Conservation (phyloP, 305 asterid species). For the Solanum chacoense region DNA sequence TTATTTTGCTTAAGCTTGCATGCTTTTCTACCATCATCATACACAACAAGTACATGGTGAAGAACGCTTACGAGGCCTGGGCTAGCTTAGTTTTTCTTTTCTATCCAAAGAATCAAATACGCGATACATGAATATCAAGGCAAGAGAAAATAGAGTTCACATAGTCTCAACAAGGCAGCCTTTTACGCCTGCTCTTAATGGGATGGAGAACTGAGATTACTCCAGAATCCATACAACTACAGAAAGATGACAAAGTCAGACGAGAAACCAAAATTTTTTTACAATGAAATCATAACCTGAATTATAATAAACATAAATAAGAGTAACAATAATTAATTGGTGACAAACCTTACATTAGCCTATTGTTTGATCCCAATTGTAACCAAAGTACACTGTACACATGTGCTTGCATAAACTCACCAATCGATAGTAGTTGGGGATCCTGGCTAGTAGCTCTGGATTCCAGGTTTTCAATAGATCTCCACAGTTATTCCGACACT, state of each 20-base stretch:
- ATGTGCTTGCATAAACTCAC: slow-evolving; percentile 1
- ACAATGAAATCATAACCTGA: neutral
- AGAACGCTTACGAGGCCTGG: neutral
- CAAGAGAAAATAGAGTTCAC: neutral
- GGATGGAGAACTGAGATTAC: neutral
- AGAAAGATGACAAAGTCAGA: neutral
- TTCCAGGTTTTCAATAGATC: neutral
- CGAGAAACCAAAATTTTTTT: neutral
- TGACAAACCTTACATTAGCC: slow-evolving; percentile 9
- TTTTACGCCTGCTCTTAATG: neutral
- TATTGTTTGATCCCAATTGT: slow-evolving; percentile 7
- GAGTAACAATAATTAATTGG: slow-evolving; percentile 5
- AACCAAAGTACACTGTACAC: slow-evolving; percentile 11
- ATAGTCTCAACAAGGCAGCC: neutral
- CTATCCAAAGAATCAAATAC: neutral
- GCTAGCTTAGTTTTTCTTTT: neutral
- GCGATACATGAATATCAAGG: neutral
- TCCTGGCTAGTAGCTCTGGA: neutral
- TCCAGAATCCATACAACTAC: slow-evolving; percentile 3
- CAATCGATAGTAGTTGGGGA: neutral
- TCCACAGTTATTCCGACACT: slow-evolving; percentile 43
- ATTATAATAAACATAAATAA: neutral
- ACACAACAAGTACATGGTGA: neutral
- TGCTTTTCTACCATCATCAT: neutral
- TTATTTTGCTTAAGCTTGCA: neutral